Base-by-base conservation (phyloP, 2,329 filamentous ascomycete genomes). In the Clarireedia monteithiana region DNA sequence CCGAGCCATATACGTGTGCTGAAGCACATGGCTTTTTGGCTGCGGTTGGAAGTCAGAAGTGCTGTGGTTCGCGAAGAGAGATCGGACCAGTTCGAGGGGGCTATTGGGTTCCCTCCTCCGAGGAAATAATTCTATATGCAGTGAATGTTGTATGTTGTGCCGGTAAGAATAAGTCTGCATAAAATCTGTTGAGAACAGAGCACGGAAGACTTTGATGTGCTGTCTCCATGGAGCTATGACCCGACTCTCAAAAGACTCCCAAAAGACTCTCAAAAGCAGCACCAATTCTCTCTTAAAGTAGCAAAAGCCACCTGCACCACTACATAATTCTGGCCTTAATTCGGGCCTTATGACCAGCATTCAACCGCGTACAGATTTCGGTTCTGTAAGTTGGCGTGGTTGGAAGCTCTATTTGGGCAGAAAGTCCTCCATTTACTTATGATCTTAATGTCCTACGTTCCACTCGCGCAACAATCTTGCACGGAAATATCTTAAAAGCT, bases 361-460 rank as follows among this genome's bases (percentile, higher is more conserved):
- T 53, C 26, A 12, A 10, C 24, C 44, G 44, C 44, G 40, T 46
- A 47, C 34, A 26, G 50, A 45, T 39, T 51, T 40, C 42, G 10
- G 20, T 12, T 17, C n/a, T 40, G 15, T 40, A 45, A 49, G 52
- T 49, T 54, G 52, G 52, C 45, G 26, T 49, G 52, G 34, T 54
- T 50, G 45, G 45, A n/a, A 42, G 36, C 34, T 54, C 36, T 44
- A 49, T 49, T 54, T 42, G 36, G 44, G 36, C 27, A 26, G 52
- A 49, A 44, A 55, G 39, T 55, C 38, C 34, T 44, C 27, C 44
- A 44, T 26, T 54, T 48, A 26, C 36, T 39, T 15, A 44, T 20
- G 36, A 50, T 55, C 23, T 50, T 20, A 50, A 50, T 50, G 52
- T 55, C 52, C 47, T 30, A 55, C 52, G 52, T 55, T 56, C 39